Conservation (phyloP, 2,329 filamentous ascomycete species). For the Apiospora hydei region DNA sequence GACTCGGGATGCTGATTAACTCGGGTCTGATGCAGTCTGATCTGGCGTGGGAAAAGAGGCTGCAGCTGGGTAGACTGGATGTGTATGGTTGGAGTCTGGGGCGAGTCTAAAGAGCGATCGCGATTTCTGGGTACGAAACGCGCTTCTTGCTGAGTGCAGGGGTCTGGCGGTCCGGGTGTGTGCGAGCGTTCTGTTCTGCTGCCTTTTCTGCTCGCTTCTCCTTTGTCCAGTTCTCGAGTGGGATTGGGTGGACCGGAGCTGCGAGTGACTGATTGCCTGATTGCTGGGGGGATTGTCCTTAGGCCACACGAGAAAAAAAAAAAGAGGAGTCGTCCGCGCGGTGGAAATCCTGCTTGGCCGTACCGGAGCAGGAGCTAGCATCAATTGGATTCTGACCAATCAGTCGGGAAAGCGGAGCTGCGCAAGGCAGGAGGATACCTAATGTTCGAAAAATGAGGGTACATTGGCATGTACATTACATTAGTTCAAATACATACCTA, state of each 20-base stretch:
- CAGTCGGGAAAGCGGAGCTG: not conserved
- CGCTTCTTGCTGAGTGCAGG: constrained; percentile 8
- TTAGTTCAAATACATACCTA: not conserved
- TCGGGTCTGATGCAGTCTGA: constrained; percentile 14
- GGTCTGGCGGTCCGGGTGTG: not conserved
- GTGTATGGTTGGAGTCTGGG: constrained; percentile 21
- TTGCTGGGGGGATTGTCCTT: constrained; percentile 1
- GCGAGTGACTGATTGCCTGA: constrained; percentile 10
- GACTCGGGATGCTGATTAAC: constrained; percentile 17
- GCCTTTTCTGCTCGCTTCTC: not conserved
- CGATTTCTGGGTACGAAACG: constrained; percentile 21
- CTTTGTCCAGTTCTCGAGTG: constrained; percentile 15
- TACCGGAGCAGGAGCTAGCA: not conserved
- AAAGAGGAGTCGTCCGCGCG: constrained; percentile 14
- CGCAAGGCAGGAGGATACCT: not conserved
- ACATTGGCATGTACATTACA: not conserved
- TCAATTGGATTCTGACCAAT: constrained; percentile 9
- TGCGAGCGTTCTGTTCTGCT: constrained; percentile 1
- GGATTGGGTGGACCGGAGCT: constrained; percentile 16
- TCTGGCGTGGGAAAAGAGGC: constrained; percentile 15
- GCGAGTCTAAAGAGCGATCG: constrained; percentile 22
- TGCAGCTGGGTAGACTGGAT: constrained; percentile 18
- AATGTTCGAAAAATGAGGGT: not conserved
- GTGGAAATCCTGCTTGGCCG: constrained; percentile 4
- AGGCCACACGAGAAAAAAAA: constrained; percentile 5